A percentile compares a stretch with the other conserved stretches of the same genome.
These are phyloP conservation scores for Carex parvula DNA, from an alignment of 176 grass and related monocot species.

Conservation along the genomic window DNA sequence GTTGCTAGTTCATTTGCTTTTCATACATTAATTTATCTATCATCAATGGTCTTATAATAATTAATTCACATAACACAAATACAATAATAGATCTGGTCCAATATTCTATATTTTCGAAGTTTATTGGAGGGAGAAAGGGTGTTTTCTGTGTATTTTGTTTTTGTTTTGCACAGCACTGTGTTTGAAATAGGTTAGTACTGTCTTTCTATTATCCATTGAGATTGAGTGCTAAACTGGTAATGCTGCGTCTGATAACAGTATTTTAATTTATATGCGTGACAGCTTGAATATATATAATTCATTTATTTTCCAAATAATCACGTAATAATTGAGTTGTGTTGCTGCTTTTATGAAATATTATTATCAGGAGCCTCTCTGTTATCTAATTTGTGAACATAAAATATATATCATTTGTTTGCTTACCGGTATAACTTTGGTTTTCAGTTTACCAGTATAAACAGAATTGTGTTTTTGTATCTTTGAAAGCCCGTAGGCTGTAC, in stretches of 20 bases:
- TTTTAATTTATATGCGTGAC: background rate
- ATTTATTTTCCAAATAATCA: no score
- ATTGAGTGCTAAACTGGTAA: background rate
- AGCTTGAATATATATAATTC: no score
- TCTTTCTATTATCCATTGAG: background rate
- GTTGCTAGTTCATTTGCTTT: background rate
- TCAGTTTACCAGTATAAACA: background rate
- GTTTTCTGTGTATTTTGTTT: background rate
- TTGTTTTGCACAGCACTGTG: background rate
- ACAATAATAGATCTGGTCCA: no score
- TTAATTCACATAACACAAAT: no score
- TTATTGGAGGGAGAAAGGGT: no score
- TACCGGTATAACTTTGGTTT: background rate
- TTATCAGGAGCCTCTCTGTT: background rate
- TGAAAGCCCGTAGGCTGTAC: background rate
- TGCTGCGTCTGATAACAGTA: background rate
- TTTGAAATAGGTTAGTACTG: background rate
- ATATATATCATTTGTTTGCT: background rate
- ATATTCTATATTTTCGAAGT: no score
- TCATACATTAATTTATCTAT: background rate
- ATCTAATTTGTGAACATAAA: background rate
- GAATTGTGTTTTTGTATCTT: background rate
- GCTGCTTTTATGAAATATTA: background rate
- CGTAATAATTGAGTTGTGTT: background rate
- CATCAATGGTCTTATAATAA: background rate